Conservation (phyloP, 179 eudicot species). For the Sideroxylon spinosum region DNA sequence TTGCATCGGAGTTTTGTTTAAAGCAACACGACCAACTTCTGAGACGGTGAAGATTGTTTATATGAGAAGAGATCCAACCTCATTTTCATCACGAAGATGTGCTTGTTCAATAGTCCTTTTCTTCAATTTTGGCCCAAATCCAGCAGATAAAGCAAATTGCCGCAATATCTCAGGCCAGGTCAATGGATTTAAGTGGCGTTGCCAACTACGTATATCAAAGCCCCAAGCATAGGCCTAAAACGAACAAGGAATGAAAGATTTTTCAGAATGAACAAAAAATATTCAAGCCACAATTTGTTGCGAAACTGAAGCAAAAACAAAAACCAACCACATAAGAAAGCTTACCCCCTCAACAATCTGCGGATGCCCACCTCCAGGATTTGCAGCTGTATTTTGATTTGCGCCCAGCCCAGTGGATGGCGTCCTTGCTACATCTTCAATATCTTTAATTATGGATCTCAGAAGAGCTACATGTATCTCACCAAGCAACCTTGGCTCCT, state of each 20-base stretch:
- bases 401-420: constrained; percentile 58
- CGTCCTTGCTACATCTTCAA: constrained; percentile 86
- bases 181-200: constrained; percentile 63
- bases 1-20: background rate
- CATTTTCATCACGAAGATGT: constrained; percentile 61
- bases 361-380: constrained; percentile 86
- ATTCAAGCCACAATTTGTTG: background rate
- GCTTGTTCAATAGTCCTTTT: constrained; percentile 48
- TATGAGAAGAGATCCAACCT: constrained; percentile 34
- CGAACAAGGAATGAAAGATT: background rate
- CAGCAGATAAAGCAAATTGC: constrained; percentile 82
- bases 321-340: constrained; percentile 11
- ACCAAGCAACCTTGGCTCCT: constrained; percentile 81
- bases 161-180: constrained; percentile 88
- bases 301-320: background rate
- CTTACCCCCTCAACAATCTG: constrained; percentile 91
- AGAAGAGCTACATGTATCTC: constrained; percentile 82
- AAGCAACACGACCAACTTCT: background rate
- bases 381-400: constrained; percentile 51
- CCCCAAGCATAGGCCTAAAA: constrained; percentile 92
- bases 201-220: constrained; percentile 84
- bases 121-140: constrained; percentile 83
- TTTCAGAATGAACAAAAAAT: constrained; percentile 7
- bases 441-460: constrained; percentile 66
- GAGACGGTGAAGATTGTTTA: background rate